Percentiles rank a stretch among this genome's conserved stretches.
Conservation (phyloP, 108 stramenopile genomes). For the Nannochloropsis gaditana region DNA sequence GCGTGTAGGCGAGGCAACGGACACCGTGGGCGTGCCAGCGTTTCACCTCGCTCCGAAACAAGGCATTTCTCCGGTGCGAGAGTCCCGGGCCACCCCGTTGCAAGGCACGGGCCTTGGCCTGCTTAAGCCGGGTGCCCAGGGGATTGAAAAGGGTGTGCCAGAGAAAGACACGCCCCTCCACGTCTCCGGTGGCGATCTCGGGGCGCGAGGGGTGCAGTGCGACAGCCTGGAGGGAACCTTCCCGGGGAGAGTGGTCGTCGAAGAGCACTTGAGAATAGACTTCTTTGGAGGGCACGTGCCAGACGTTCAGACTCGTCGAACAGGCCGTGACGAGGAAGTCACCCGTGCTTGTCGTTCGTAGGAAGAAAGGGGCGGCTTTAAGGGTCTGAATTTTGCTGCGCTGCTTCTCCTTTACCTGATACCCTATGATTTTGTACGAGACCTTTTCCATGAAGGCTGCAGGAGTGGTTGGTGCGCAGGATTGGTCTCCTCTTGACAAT, state of each 20-base stretch:
- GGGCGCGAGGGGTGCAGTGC: not conserved
- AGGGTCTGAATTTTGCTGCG: not conserved
- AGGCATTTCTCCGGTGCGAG: no score
- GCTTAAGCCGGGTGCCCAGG: not conserved
- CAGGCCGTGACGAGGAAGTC: not conserved
- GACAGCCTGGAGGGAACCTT: not conserved
- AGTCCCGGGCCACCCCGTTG: not conserved
- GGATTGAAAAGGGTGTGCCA: not conserved
- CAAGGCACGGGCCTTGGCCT: not conserved
- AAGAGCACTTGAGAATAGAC: not conserved
- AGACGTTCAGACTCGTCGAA: not conserved
- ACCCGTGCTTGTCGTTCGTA: not conserved
- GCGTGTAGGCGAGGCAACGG: not conserved
- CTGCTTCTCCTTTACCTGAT: not conserved
- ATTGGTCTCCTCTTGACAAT: not conserved
- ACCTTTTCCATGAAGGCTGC: not conserved
- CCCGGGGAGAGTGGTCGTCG: not conserved
- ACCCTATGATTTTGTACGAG: not conserved
- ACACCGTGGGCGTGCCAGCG: slow-evolving; percentile 14
- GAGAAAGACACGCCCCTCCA: not conserved
- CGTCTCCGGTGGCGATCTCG: not conserved
- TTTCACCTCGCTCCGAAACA: slow-evolving; percentile 12
- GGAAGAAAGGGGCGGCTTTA: not conserved
- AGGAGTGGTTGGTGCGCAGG: not conserved
- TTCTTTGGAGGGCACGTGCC: not conserved